These are phyloP conservation scores for Juglanconis oblonga DNA, from an alignment of 2,329 filamentous ascomycete genomes.

Conservation along the genomic window DNA sequence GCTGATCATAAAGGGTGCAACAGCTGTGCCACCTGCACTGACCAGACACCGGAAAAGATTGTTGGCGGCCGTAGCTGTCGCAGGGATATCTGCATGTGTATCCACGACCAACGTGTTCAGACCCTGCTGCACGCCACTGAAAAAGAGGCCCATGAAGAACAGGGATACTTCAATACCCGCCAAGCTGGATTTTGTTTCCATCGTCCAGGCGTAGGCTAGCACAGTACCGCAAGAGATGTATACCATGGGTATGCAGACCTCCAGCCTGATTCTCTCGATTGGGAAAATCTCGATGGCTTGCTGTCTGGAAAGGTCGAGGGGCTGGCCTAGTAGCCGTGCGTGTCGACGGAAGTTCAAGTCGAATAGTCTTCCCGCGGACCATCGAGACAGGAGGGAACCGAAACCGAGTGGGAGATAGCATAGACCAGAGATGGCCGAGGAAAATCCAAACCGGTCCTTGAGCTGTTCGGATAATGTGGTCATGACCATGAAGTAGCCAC, in stretches of 20 bases:
- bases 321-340: conserved; percentile 15
- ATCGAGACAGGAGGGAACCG: conserved; percentile 20
- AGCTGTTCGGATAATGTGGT: conserved; percentile 25
- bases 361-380: conserved; percentile 19
- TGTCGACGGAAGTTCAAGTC: conserved; percentile 22
- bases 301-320: conserved; percentile 19
- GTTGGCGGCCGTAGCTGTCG: conserved; percentile 24
- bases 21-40: conserved; percentile 24
- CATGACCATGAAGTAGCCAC: conserved; percentile 25
- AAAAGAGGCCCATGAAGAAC: conserved; percentile 24
- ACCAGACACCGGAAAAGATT: conserved; percentile 25
- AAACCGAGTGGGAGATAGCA: conserved; percentile 22
- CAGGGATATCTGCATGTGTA: conserved; percentile 20
- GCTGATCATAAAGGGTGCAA: conserved; percentile 24
- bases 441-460: conserved; percentile 18
- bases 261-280: conserved; percentile 22
- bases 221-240: conserved; percentile 19
- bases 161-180: conserved; percentile 21
- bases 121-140: conserved; percentile 22
- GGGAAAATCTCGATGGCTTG: conserved; percentile 20
- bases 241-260: conserved; percentile 21
- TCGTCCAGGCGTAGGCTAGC: conserved; percentile 25
- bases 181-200: conserved; percentile 21
- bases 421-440: conserved; percentile 17
- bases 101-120: conserved; percentile 23